These are phyloP conservation scores for Teunomyces lycoperdinae DNA, from an alignment of 805 yeast species.

Conservation along the genomic window DNA sequence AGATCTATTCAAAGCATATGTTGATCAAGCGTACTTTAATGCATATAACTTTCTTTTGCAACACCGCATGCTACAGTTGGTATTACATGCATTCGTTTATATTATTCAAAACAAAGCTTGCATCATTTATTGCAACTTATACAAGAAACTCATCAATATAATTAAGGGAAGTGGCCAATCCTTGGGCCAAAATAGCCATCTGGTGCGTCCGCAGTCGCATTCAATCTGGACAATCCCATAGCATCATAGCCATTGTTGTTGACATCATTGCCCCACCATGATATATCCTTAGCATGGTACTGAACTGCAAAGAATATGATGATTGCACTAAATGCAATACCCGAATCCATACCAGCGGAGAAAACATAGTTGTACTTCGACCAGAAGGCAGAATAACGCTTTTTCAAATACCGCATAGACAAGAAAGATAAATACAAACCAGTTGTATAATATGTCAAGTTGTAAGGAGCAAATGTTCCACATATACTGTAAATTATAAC, in stretches of 20 bases:
- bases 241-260: constrained; percentile 36
- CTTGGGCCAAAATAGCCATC: constrained; percentile 39
- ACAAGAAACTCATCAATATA: too few species aligned
- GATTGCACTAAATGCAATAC: constrained; percentile 30
- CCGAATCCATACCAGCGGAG: constrained; percentile 25
- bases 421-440: constrained; percentile 23
- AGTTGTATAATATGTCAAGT: constrained; percentile 25
- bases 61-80: too few species aligned
- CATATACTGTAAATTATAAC: constrained; percentile 27
- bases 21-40: too few species aligned
- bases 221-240: constrained; percentile 1
- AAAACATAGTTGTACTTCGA: constrained; percentile 30
- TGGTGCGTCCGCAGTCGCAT: constrained; percentile 20
- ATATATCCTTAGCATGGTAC: constrained; percentile 19
- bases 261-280: constrained; percentile 32
- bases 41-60: too few species aligned
- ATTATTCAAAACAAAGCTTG: too few species aligned
- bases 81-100: too few species aligned
- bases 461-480: constrained; percentile 27
- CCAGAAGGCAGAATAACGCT: constrained; percentile 28
- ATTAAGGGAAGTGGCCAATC: constrained; percentile 15
- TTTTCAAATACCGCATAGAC: constrained; percentile 27
- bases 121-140: too few species aligned
- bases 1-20: too few species aligned
- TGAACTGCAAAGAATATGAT: constrained; percentile 35